Conservation (phyloP, 2,329 filamentous ascomycete genomes). For the Paecilomyces niveus region DNA sequence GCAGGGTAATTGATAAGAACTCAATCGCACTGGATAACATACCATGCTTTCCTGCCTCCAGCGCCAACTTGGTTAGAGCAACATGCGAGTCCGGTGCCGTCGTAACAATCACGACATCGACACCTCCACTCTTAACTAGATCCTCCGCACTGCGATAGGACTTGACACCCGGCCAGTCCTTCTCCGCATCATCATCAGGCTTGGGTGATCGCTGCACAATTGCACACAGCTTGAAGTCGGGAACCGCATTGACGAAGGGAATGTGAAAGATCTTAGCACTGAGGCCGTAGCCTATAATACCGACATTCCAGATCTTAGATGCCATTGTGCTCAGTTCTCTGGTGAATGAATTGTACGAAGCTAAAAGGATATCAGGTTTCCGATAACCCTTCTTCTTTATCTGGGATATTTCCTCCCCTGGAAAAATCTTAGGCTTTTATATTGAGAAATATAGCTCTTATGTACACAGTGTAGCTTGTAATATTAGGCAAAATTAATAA, state of each 20-base stretch:
- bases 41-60: slow-evolving; percentile 64
- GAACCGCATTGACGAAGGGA: slow-evolving; percentile 62
- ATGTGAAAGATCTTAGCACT: slow-evolving; percentile 79
- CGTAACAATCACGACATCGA: slow-evolving; percentile 65
- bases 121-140: slow-evolving; percentile 56
- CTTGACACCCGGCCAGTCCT: slow-evolving; percentile 59
- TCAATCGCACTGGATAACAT: slow-evolving; percentile 3
- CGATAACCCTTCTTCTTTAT: neutral
- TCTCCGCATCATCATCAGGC: slow-evolving; percentile 57
- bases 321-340: slow-evolving; percentile 24
- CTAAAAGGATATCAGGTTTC: neutral
- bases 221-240: slow-evolving; percentile 61
- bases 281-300: slow-evolving; percentile 54
- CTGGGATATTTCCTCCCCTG: too few species aligned
- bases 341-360: neutral
- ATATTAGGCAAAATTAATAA: neutral
- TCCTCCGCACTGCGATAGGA: slow-evolving; percentile 57
- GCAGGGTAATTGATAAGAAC: neutral
- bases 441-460: neutral
- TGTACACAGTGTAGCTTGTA: neutral
- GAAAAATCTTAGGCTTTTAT: neutral
- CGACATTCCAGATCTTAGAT: slow-evolving; percentile 47
- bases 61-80: slow-evolving; percentile 54
- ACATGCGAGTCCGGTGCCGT: slow-evolving; percentile 69
- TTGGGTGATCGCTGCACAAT: slow-evolving; percentile 69